phyloP scores from a whole-genome alignment of 1,284 basidiomycete species.

The Omphalotus olearius region DNA sequence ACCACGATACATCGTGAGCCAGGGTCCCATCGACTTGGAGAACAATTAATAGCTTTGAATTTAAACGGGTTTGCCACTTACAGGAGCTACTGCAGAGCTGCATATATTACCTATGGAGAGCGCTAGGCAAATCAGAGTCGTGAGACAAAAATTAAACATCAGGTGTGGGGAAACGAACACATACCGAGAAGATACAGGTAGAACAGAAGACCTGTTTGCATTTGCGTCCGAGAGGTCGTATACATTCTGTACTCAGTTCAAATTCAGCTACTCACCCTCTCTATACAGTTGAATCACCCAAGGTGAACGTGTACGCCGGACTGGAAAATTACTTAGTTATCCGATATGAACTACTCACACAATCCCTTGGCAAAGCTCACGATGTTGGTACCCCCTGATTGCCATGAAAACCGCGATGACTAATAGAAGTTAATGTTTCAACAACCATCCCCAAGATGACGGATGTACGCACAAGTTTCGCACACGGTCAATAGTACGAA shows the following conservation, averaged over 20 bases:
- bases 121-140: conserved; percentile 18
- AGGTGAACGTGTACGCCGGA: conserved; percentile 28
- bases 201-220: conserved; percentile 32
- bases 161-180: conserved; percentile 9
- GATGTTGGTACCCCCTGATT: conserved; percentile 32
- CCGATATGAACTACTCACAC: neutral
- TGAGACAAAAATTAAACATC: neutral
- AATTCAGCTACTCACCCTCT: conserved; percentile 28
- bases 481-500: conserved; percentile 35
- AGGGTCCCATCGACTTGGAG: conserved; percentile 25
- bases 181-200: conserved; percentile 35
- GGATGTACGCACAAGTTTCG: conserved; percentile 33
- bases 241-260: neutral
- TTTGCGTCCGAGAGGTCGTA: neutral
- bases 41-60: conserved; percentile 7
- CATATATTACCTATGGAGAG: conserved; percentile 38
- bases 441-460: neutral
- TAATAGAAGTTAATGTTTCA: conserved; percentile 16
- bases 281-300: conserved; percentile 36
- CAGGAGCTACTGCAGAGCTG: conserved; percentile 33
- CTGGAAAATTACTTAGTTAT: conserved; percentile 18
- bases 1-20: conserved; percentile 30
- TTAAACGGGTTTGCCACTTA: conserved; percentile 26
- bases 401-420: conserved; percentile 34
- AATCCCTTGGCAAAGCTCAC: conserved; percentile 18